Percentiles rank a stretch among this genome's conserved stretches.
Evolutionary conservation across 768 basidiomycete species (phyloP).

Genomic region (Collybia nuda): DNA sequence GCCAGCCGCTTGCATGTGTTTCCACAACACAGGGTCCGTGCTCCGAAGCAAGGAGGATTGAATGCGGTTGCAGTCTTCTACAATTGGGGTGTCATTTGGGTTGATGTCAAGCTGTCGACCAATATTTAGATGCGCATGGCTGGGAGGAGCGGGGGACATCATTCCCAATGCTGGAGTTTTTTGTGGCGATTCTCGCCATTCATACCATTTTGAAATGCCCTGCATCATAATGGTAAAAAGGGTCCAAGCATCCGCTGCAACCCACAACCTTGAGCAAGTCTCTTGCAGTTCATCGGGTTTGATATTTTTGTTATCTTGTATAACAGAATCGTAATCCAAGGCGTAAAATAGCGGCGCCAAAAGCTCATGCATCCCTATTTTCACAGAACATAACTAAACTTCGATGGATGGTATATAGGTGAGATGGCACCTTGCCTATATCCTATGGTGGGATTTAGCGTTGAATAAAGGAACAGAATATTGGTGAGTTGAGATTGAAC

Average conservation of each 20-base stretch:
- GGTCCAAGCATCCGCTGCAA: slow-evolving; percentile 86
- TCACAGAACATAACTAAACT: slow-evolving; percentile 1
- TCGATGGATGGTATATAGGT: neutral
- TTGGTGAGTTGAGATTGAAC: slow-evolving; percentile 83
- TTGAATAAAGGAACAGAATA: slow-evolving; percentile 83
- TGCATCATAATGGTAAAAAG: slow-evolving; percentile 84
- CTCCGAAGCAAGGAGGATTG: slow-evolving; percentile 71
- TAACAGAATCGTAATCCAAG: slow-evolving; percentile 78
- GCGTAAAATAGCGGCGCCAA: slow-evolving; percentile 86
- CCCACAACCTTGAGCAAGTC: slow-evolving; percentile 64
- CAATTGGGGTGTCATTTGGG: slow-evolving; percentile 81
- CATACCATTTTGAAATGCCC: slow-evolving; percentile 74
- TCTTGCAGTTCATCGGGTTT: slow-evolving; percentile 45
- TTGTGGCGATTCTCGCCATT: slow-evolving; percentile 54
- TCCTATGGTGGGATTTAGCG: slow-evolving; percentile 77
- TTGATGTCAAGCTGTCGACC: slow-evolving; percentile 46
- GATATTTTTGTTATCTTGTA: slow-evolving; percentile 26
- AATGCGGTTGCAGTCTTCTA: slow-evolving; percentile 77
- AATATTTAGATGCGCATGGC: slow-evolving; percentile 43
- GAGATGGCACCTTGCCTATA: slow-evolving; percentile 73
- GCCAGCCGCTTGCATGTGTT: slow-evolving; percentile 71
- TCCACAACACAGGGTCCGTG: slow-evolving; percentile 80
- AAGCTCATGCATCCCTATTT: slow-evolving; percentile 93
- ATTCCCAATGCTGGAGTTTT: slow-evolving; percentile 7
- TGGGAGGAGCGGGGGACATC: slow-evolving; percentile 34